Conservation (phyloP, 345 rosid species). For the Tarenaya hassleriana region DNA sequence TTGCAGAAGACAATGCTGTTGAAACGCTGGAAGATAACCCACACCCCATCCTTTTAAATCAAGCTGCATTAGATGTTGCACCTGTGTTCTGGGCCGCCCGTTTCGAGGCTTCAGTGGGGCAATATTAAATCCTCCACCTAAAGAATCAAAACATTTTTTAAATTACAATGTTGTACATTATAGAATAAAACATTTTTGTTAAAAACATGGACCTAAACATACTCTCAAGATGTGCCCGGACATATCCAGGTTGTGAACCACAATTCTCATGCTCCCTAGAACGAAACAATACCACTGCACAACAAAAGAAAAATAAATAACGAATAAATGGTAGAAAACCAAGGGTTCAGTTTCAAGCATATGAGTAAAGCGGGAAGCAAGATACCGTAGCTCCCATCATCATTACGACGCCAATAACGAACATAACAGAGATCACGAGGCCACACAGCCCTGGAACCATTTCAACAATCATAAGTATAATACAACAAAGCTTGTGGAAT, state of each 20-base stretch:
- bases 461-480: slow-evolving; percentile 9
- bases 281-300: slow-evolving; percentile 91
- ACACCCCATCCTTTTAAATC: slow-evolving; percentile 99
- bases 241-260: slow-evolving; percentile 91
- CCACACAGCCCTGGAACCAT: slow-evolving; percentile 75
- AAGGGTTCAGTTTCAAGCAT: slow-evolving; percentile 13
- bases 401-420: slow-evolving; percentile 98
- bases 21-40: slow-evolving; percentile 84
- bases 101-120: slow-evolving; percentile 76
- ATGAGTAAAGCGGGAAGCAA: slow-evolving; percentile 17
- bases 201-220: slow-evolving; percentile 25
- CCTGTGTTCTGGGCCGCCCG: slow-evolving; percentile 90
- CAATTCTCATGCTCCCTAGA: slow-evolving; percentile 97
- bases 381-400: slow-evolving; percentile 97
- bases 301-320: slow-evolving; percentile 31
- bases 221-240: slow-evolving; percentile 99
- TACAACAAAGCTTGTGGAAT: slow-evolving; percentile 6
- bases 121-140: slow-evolving; percentile 97
- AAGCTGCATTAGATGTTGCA: slow-evolving; percentile 93
- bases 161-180: slow-evolving; percentile 11
- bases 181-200: neutral
- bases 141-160: slow-evolving; percentile 22
- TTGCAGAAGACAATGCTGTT: slow-evolving; percentile 97
- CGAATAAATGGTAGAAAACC: slow-evolving; percentile 16
- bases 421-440: slow-evolving; percentile 99